Percentiles rank a stretch among this genome's conserved stretches.
Conservation (phyloP, 208 protist species). For the Trypanosoma cruzi region DNA sequence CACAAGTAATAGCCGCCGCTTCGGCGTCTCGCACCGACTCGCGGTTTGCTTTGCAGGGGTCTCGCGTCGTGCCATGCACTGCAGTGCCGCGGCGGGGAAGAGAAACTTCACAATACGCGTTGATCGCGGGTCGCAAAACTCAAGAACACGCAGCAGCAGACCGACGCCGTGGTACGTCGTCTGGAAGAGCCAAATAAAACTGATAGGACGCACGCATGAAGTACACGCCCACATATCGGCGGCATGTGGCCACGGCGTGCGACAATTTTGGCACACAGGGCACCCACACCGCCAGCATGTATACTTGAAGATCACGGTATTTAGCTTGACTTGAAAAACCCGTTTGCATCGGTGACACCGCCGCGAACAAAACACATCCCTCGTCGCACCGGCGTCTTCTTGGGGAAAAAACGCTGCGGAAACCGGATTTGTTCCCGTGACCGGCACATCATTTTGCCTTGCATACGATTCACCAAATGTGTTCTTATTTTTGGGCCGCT, state of each 20-base stretch:
- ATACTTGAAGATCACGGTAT: constrained; percentile 8
- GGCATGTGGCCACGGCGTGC: constrained; percentile 5
- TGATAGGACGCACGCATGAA: constrained; percentile 43
- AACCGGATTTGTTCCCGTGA: background rate
- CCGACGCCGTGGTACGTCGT: constrained; percentile 45
- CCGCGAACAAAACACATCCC: background rate
- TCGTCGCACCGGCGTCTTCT: background rate
- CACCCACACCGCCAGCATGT: constrained; percentile 68
- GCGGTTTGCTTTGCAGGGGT: background rate
- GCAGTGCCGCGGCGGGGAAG: constrained; percentile 49
- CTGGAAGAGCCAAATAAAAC: constrained; percentile 71
- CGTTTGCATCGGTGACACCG: constrained; percentile 67
- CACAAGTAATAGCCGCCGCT: background rate
- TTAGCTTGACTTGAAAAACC: constrained; percentile 30
- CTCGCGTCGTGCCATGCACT: background rate
- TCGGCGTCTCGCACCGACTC: background rate
- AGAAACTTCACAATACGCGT: constrained; percentile 68
- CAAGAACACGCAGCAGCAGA: constrained; percentile 61
- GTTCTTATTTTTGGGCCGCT: background rate
- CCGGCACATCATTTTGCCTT: background rate
- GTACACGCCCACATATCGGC: constrained; percentile 54
- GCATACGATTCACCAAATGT: constrained; percentile 41
- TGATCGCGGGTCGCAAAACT: constrained; percentile 67
- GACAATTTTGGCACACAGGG: constrained; percentile 55
- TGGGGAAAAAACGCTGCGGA: background rate